These are phyloP conservation scores for Xylaria nigripes DNA, from an alignment of 495 filamentous ascomycete genomes.

Conservation along the genomic window DNA sequence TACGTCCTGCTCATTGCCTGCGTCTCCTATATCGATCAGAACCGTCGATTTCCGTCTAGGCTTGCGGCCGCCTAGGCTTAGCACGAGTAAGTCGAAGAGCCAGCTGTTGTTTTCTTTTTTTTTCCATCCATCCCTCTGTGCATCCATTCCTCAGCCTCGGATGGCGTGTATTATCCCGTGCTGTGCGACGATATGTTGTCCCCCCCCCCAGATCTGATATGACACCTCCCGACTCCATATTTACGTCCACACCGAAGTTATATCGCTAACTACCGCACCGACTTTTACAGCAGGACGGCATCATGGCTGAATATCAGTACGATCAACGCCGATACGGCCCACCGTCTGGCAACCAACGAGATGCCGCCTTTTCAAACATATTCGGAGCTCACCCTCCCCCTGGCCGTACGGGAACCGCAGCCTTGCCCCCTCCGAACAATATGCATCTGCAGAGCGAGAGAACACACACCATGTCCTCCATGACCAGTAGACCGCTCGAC, in stretches of 20 bases:
- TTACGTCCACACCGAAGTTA: conserved; percentile 2
- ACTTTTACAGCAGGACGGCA: conserved; percentile 21
- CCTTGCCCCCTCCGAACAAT: conserved; percentile 50
- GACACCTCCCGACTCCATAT: neutral
- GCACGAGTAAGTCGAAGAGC: conserved; percentile 20
- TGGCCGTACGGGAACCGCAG: conserved; percentile 83
- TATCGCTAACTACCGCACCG: conserved; percentile 5
- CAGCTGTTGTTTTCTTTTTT: neutral
- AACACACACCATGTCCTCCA: conserved; percentile 75
- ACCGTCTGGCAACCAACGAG: conserved; percentile 67
- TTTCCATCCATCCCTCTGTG: neutral
- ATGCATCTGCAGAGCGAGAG: conserved; percentile 49
- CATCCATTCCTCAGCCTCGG: neutral
- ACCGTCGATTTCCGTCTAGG: conserved; percentile 23
- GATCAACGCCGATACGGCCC: conserved; percentile 60
- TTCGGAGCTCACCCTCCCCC: conserved; percentile 83
- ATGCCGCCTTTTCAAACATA: conserved; percentile 93
- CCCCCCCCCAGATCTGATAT: neutral
- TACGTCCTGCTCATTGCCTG: conserved; percentile 11
- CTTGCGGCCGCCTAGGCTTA: conserved; percentile 26
- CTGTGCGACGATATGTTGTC: conserved; percentile 17
- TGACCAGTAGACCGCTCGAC: conserved; percentile 50
- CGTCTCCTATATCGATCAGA: conserved; percentile 6
- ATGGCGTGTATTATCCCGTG: neutral
- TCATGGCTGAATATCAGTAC: conserved; percentile 85